Evolutionary conservation across 495 filamentous ascomycete species (phyloP).

Genomic region (Lepidopterella palustris): DNA sequence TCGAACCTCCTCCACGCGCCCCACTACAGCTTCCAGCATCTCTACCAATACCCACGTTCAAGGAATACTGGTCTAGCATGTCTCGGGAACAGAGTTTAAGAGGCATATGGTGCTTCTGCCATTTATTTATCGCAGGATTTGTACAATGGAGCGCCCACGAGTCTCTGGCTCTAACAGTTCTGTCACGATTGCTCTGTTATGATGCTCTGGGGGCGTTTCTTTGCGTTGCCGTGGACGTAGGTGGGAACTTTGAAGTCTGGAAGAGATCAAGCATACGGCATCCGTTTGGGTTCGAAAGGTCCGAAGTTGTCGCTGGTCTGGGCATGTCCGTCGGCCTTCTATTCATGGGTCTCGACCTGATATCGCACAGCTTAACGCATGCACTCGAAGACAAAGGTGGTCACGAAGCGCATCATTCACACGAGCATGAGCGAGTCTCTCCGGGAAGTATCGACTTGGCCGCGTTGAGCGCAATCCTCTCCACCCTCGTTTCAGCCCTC

Average conservation of each 20-base stretch:
- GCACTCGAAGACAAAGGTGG: slow-evolving; percentile 57
- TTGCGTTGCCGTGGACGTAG: slow-evolving; percentile 88
- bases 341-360: slow-evolving; percentile 93
- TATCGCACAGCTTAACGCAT: slow-evolving; percentile 88
- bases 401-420: slow-evolving; percentile 63
- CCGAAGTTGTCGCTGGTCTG: slow-evolving; percentile 93
- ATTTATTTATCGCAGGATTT: slow-evolving; percentile 71
- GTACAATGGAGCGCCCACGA: slow-evolving; percentile 79
- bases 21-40: slow-evolving; percentile 88
- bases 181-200: slow-evolving; percentile 90
- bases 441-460: slow-evolving; percentile 73
- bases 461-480: slow-evolving; percentile 76
- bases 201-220: slow-evolving; percentile 87
- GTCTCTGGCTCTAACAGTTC: slow-evolving; percentile 84
- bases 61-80: slow-evolving; percentile 79
- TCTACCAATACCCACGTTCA: slow-evolving; percentile 83
- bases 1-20: slow-evolving; percentile 82
- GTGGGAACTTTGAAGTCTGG: slow-evolving; percentile 97
- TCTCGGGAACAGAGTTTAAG: slow-evolving; percentile 77
- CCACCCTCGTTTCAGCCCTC: slow-evolving; percentile 81
- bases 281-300: slow-evolving; percentile 80
- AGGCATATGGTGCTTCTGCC: slow-evolving; percentile 83
- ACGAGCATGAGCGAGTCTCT: slow-evolving; percentile 61
- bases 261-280: slow-evolving; percentile 85
- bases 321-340: slow-evolving; percentile 90